Evolutionary conservation across 257 asterid species (phyloP), one percentile per base, ranked within the genome.

Genomic region (Plantago major): DNA sequence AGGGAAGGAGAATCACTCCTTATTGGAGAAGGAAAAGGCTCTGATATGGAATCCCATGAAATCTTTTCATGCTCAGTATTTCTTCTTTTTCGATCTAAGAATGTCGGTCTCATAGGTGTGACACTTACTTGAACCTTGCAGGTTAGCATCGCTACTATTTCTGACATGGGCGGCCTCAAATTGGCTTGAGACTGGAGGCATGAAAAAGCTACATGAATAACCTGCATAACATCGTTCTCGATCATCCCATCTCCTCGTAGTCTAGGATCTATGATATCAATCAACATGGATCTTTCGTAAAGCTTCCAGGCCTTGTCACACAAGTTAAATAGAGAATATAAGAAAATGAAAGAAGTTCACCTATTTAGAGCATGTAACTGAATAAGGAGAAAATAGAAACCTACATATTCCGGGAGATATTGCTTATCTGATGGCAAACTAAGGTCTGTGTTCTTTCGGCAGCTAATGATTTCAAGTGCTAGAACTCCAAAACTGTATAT

Each of bases 131-230:
- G 84, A 22, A 73, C 75, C 71, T 85, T 85, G 74, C 82, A 82
- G 3, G 89, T 80, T 46, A 88, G 73, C 78, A 83, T 76, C 42
- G 96, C 96, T 3, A 85, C 96, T 2, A 88, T 71, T 58, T 81
- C 85, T 3, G 96, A 88, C 96, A 88, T 88, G 1, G 95, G 90
- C 11, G 96, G 95, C 74, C 95, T 81, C 61, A 64, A 60, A 67
- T 77, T 66, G 62, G 86, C 96, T 6, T 69, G 74, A 17, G 88
- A 85, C 57, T 81, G 90, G 58, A 85, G 89, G 75, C 96, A 83
- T 45, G 79, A 54, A 56, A 88, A 77, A 22, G 95, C 83, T 14
- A 85, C 86, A 42, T 72, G 74, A 22, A 75, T 73, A 30, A 77
- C 79, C 59, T 78, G 92, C 42, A 78, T 38, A 22, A 88, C 62